These are phyloP conservation scores for Nemania sp. DNA, from an alignment of 2,329 filamentous ascomycete species.

Conservation along the genomic window DNA sequence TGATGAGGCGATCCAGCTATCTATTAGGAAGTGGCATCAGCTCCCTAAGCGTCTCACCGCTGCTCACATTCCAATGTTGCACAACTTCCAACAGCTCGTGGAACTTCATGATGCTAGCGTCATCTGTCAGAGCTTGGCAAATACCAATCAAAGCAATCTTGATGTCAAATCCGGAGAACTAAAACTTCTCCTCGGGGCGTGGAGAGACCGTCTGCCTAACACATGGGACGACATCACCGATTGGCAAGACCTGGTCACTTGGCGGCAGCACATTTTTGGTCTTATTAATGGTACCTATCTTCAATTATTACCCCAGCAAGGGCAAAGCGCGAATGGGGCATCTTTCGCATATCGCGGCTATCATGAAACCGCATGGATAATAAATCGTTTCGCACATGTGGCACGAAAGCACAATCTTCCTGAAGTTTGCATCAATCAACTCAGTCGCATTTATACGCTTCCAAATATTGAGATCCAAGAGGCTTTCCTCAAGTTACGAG, in stretches of 20 bases:
- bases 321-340: conserved; percentile 81
- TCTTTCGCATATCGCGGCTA: conserved; percentile 97
- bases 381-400: conserved; percentile 97
- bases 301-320: conserved; percentile 76
- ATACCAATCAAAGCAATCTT: conserved; percentile 81
- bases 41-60: conserved; percentile 92
- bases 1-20: conserved; percentile 95
- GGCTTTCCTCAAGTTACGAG: conserved; percentile 95
- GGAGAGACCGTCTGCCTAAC: conserved; percentile 93
- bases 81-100: conserved; percentile 97
- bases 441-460: conserved; percentile 96
- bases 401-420: conserved; percentile 95
- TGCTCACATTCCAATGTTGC: conserved; percentile 89
- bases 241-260: conserved; percentile 99
- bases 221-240: conserved; percentile 99
- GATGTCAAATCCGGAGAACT: conserved; percentile 95
- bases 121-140: conserved; percentile 87
- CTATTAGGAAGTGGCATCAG: conserved; percentile 98
- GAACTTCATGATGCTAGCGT: conserved; percentile 97
- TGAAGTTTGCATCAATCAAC: conserved; percentile 95
- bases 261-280: conserved; percentile 98
- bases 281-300: conserved; percentile 96
- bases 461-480: conserved; percentile 99
- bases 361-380: conserved; percentile 99
- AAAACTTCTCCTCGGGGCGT: conserved; percentile 89